Conservation (phyloP, 257 asterid species). For the Cinchona pubescens region DNA sequence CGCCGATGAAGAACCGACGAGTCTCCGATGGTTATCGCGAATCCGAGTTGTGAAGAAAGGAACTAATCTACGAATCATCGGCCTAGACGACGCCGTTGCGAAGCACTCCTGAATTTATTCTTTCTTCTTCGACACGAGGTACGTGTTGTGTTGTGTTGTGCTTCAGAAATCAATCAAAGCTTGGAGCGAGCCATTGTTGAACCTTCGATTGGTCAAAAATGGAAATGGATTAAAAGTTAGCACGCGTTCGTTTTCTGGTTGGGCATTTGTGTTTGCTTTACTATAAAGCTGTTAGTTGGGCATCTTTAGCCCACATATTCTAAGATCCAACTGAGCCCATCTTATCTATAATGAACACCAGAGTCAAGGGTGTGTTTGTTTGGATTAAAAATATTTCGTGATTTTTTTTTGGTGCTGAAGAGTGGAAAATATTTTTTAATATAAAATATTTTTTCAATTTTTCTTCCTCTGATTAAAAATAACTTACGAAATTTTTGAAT, state of each 20-base stretch:
- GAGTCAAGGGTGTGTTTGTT: too few relatives aligned
- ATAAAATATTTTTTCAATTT: too few relatives aligned
- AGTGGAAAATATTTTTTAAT: too few relatives aligned
- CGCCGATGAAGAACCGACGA: conserved; percentile 37
- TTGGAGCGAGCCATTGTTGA: neutral
- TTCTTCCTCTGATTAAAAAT: too few relatives aligned
- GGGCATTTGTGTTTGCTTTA: neutral
- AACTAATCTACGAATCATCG: conserved; percentile 52
- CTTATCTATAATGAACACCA: too few relatives aligned
- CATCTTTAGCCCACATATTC: neutral
- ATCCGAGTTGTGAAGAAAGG: conserved; percentile 54
- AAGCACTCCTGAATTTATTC: neutral
- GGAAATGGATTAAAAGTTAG: neutral
- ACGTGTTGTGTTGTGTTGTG: neutral
- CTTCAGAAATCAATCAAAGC: neutral
- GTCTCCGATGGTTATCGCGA: conserved; percentile 59
- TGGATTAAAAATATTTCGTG: too few relatives aligned
- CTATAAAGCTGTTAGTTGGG: neutral
- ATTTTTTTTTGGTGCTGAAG: too few relatives aligned
- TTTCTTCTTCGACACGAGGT: neutral
- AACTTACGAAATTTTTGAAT: too few relatives aligned
- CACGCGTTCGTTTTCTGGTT: neutral
- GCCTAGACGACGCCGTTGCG: conserved; percentile 42
- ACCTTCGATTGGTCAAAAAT: too few relatives aligned
- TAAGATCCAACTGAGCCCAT: neutral